Conservation (phyloP, 768 basidiomycete genomes). For the Leucosporidium scottii region DNA sequence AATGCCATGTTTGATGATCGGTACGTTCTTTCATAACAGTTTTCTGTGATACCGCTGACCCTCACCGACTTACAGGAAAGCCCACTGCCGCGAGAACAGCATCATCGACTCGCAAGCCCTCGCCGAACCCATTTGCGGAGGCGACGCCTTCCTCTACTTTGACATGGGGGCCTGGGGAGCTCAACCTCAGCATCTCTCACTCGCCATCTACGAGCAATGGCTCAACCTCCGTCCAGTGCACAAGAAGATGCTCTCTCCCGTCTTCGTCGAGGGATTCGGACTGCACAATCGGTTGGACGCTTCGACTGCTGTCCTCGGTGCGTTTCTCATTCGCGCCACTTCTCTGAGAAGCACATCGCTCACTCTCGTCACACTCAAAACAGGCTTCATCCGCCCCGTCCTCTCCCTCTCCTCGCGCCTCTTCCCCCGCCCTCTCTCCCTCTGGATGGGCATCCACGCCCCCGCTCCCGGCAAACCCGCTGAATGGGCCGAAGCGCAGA, state of each 20-base stretch:
- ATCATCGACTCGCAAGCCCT: neutral
- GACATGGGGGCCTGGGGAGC: neutral
- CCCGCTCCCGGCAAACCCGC: constrained; percentile 9
- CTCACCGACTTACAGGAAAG: too few species aligned
- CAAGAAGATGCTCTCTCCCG: neutral
- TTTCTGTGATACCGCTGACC: too few species aligned
- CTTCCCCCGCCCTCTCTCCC: constrained; percentile 5
- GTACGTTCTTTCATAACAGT: neutral
- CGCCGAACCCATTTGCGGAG: constrained; percentile 1
- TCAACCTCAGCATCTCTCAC: neutral
- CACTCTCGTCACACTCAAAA: neutral
- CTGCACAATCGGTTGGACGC: constrained; percentile 3
- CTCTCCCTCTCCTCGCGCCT: neutral
- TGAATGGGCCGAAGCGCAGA: neutral
- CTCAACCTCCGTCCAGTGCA: neutral
- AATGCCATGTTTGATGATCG: constrained; percentile 14
- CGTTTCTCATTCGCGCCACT: neutral
- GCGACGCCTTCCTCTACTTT: constrained; percentile 4
- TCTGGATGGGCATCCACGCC: constrained; percentile 14
- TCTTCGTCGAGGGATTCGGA: neutral
- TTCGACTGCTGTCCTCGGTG: neutral
- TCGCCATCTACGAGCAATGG: neutral
- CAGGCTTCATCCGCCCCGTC: constrained; percentile 2
- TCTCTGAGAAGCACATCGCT: too few species aligned
- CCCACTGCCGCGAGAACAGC: neutral